Evolutionary conservation across 1,284 basidiomycete species (phyloP).

Genomic region (Meira miltonrushii): DNA sequence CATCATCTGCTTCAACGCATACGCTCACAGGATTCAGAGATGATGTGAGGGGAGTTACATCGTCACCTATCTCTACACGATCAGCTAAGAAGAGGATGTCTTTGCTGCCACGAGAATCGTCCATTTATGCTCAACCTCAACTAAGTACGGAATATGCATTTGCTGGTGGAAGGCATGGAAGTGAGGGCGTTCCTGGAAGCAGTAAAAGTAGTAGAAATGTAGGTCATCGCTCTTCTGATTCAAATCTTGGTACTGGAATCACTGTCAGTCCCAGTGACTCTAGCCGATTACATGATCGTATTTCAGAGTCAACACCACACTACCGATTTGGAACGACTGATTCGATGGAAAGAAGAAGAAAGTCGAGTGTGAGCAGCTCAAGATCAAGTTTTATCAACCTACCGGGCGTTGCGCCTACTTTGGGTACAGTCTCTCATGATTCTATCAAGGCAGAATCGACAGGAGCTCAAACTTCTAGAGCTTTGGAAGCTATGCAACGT

Average conservation of each 20-base stretch:
- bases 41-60: slow-evolving; percentile 19
- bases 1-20: background rate
- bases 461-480: slow-evolving; percentile 3
- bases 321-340: slow-evolving; percentile 5
- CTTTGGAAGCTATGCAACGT: slow-evolving; percentile 1
- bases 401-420: slow-evolving; percentile 19
- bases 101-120: slow-evolving; percentile 23
- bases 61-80: slow-evolving; percentile 27
- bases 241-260: slow-evolving; percentile 11
- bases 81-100: slow-evolving; percentile 15
- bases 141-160: slow-evolving; percentile 42
- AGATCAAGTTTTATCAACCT: slow-evolving; percentile 13
- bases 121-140: slow-evolving; percentile 32
- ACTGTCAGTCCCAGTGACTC: background rate
- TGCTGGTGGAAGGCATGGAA: slow-evolving; percentile 15
- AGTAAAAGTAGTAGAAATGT: slow-evolving; percentile 9
- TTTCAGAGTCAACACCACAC: slow-evolving; percentile 11
- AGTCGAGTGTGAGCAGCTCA: slow-evolving; percentile 15
- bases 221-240: slow-evolving; percentile 27
- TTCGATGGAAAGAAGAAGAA: slow-evolving; percentile 7
- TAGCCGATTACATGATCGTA: background rate
- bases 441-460: background rate
- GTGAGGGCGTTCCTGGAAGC: no score
- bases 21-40: slow-evolving; percentile 9
- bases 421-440: slow-evolving; percentile 7